Base-by-base conservation (phyloP, 331 rosid genomes). In the Cydonia oblonga region DNA sequence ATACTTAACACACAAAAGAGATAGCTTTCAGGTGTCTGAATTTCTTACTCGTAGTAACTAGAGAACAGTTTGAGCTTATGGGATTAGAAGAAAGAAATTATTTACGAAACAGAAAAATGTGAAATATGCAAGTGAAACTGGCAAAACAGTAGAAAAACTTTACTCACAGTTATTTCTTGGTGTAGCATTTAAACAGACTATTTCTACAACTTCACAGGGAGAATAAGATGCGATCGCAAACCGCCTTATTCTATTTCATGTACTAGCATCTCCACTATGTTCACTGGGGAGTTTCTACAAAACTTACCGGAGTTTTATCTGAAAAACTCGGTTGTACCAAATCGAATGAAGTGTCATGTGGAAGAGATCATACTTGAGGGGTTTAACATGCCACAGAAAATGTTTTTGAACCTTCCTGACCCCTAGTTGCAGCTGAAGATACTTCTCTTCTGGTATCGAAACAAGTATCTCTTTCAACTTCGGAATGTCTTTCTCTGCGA, bases 341-440 rank as follows among this genome's bases (percentile, higher is more conserved):
- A 95, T 81, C 16, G 99, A 95, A 77, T 89, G 96, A 81, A 95
- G 96, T 70, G 90, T 89, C 97, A 95, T 91, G 84, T 91, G 96
- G 81, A 93, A 93, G 49, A 93, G 93, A 71, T 95, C 98, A 70
- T 91, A 88, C 86, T 91, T 89, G 52, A 81, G 57, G 30, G 98
- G 96, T 54, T 83, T 88, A 29, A 84, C 73, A 78, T 89, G 98
- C 98, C 98, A 95, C 23, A 91, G 87, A 66, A 89, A 95, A 82
- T 91, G 97, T 73, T 79, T 91, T 81, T 89, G 98, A 73, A 81
- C 92, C 84, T 78, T 88, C 86, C 87, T 89, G 30, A 95, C 86
- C 24, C 89, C 92, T 49, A 82, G 85, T 56, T 95, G 97, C 92
- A 91, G 81, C 77, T 84, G 80, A 5, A 86, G 84, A 80, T 89